These are phyloP conservation scores for Annulohypoxylon nitens DNA, from an alignment of 495 filamentous ascomycete species.

Conservation along the genomic window DNA sequence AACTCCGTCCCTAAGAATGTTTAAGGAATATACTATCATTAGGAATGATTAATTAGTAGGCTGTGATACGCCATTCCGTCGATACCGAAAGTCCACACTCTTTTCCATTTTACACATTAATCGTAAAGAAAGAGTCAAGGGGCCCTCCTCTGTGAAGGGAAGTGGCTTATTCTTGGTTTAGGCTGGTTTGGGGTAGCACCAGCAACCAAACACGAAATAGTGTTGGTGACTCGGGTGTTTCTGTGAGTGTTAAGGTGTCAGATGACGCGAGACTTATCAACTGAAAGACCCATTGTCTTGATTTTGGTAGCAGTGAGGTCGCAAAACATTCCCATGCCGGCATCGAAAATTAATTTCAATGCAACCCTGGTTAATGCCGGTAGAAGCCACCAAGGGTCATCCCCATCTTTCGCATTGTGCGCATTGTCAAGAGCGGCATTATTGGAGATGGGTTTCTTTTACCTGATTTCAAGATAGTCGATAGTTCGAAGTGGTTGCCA, in stretches of 20 bases:
- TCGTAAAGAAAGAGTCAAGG: conserved; percentile 3
- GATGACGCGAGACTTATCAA: conserved; percentile 42
- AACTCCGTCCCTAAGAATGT: conserved; percentile 13
- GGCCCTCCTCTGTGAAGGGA: conserved; percentile 27
- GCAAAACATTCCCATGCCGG: conserved; percentile 31
- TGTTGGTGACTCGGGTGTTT: conserved; percentile 28
- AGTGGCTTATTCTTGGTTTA: conserved; percentile 40
- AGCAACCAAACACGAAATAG: conserved; percentile 36
- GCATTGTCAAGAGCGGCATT: background rate
- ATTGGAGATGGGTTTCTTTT: conserved; percentile 3
- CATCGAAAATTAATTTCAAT: conserved; percentile 26
- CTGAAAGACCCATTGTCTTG: conserved; percentile 31
- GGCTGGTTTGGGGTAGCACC: conserved; percentile 43
- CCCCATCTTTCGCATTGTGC: conserved; percentile 12
- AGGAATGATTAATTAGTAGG: background rate
- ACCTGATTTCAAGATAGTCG: conserved; percentile 12
- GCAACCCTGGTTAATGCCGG: conserved; percentile 27
- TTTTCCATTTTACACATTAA: background rate
- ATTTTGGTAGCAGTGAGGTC: conserved; percentile 32
- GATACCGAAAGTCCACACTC: conserved; percentile 17
- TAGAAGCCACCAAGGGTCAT: conserved; percentile 29
- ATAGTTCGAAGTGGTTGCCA: background rate
- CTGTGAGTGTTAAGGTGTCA: conserved; percentile 33
- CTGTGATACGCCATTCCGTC: conserved; percentile 31
- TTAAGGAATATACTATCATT: conserved; percentile 6